Evolutionary conservation across 2,329 filamentous ascomycete species (phyloP).

Genomic region (Ascochyta clinopodiicola): DNA sequence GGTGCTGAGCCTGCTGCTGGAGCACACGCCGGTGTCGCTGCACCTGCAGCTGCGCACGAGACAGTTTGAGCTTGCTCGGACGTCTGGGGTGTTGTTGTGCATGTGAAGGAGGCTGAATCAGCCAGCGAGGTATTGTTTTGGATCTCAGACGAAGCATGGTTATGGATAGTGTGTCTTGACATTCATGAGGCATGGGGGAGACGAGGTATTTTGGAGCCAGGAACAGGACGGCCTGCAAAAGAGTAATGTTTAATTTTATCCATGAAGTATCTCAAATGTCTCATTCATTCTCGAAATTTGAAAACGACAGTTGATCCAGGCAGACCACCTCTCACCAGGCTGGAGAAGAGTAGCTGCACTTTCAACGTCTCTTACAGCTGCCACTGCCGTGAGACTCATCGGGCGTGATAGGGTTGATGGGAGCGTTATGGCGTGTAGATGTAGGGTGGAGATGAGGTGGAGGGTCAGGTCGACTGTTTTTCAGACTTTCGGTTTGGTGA

Average conservation of each 20-base stretch:
- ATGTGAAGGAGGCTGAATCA: not conserved
- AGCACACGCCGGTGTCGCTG: not conserved
- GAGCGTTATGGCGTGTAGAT: not conserved
- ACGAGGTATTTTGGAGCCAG: not conserved
- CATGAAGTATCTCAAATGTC: too few species aligned
- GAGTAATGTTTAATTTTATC: not conserved
- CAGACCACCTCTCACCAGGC: too few species aligned
- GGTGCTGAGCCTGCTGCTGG: slow-evolving; percentile 2
- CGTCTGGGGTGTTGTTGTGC: not conserved
- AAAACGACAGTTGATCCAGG: too few species aligned
- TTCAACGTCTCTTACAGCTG: not conserved
- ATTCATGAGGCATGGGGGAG: not conserved
- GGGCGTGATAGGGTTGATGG: not conserved
- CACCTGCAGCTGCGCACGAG: not conserved
- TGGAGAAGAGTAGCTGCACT: not conserved
- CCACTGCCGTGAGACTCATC: not conserved
- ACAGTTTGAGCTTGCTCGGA: not conserved
- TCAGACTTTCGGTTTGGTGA: not conserved
- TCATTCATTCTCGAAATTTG: too few species aligned
- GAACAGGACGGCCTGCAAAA: not conserved
- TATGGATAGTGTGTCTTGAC: not conserved
- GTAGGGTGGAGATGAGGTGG: not conserved
- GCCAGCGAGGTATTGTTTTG: not conserved
- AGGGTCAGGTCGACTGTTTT: not conserved
- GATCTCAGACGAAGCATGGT: not conserved